Conservation (phyloP, 1,284 basidiomycete species). For the Apiotrichum porosum region DNA sequence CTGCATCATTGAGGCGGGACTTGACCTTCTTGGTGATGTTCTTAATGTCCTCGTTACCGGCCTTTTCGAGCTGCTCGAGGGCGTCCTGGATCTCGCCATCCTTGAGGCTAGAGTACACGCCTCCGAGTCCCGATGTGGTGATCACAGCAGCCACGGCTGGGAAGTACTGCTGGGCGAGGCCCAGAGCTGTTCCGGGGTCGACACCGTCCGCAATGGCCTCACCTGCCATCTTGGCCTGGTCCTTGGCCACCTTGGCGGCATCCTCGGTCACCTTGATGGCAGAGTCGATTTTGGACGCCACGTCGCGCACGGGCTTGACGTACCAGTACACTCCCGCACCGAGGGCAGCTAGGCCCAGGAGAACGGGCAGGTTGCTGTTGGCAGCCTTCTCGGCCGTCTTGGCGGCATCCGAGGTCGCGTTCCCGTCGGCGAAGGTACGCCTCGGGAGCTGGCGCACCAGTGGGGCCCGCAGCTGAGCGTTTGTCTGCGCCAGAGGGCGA, state of each 20-base stretch:
- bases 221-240: conserved; percentile 1
- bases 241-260: conserved; percentile 2
- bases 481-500: no score
- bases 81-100: conserved; percentile 38
- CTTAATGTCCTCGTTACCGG: conserved; percentile 43
- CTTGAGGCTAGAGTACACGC: conserved; percentile 39
- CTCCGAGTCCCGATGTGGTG: conserved; percentile 17
- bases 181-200: background rate
- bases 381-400: no score
- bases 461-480: no score
- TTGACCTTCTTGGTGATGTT: conserved; percentile 41
- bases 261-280: conserved; percentile 1
- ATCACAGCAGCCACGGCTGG: conserved; percentile 30
- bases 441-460: no score
- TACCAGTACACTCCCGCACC: conserved; percentile 37
- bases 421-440: no score
- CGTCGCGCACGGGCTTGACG: conserved; percentile 45
- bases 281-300: conserved; percentile 22
- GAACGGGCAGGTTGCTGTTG: conserved; percentile 15
- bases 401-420: no score
- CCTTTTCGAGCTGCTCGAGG: conserved; percentile 43
- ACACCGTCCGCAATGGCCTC: conserved; percentile 6
- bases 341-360: conserved; percentile 34
- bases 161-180: conserved; percentile 31
- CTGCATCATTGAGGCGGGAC: conserved; percentile 39